phyloP scores from a whole-genome alignment of 2,329 filamentous ascomycete genomes.

The Talaromyces sp. region DNA sequence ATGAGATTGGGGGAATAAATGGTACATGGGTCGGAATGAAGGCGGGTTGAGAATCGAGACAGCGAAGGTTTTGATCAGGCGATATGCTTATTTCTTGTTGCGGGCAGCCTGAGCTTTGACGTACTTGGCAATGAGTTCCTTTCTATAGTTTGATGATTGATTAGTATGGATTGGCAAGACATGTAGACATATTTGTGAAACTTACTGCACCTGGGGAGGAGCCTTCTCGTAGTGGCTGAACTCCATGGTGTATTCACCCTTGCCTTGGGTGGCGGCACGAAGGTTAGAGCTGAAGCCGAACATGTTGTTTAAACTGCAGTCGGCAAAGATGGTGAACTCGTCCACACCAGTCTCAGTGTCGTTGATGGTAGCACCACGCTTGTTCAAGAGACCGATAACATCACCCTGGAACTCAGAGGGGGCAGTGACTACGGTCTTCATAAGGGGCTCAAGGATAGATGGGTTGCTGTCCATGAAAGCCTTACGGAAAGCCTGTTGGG shows the following conservation, averaged over 20 bases:
- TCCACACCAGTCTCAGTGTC: conserved; percentile 93
- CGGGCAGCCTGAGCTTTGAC: conserved; percentile 68
- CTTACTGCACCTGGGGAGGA: conserved; percentile 84
- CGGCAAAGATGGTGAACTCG: conserved; percentile 89
- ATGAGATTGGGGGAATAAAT: conserved; percentile 3
- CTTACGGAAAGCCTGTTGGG: conserved; percentile 95
- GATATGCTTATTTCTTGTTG: conserved; percentile 58
- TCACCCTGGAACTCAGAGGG: conserved; percentile 97
- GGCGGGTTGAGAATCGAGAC: conserved; percentile 15
- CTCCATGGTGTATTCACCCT: conserved; percentile 98
- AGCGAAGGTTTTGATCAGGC: conserved; percentile 1
- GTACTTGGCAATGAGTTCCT: conserved; percentile 69
- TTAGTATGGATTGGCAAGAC: conserved; percentile 11
- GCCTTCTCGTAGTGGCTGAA: conserved; percentile 94
- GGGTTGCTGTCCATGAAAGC: conserved; percentile 81
- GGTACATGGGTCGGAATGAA: conserved; percentile 7
- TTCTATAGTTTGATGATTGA: conserved; percentile 43
- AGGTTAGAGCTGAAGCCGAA: conserved; percentile 94
- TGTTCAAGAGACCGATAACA: conserved; percentile 93
- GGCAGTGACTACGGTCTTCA: conserved; percentile 97
- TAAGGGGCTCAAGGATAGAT: conserved; percentile 87
- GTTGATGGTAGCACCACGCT: conserved; percentile 90
- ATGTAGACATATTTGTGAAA: conserved; percentile 27
- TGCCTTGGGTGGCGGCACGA: conserved; percentile 91
- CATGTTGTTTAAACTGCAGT: conserved; percentile 95